Base-by-base conservation (phyloP, 78 protist genomes). In the Isochrysis galbana region DNA sequence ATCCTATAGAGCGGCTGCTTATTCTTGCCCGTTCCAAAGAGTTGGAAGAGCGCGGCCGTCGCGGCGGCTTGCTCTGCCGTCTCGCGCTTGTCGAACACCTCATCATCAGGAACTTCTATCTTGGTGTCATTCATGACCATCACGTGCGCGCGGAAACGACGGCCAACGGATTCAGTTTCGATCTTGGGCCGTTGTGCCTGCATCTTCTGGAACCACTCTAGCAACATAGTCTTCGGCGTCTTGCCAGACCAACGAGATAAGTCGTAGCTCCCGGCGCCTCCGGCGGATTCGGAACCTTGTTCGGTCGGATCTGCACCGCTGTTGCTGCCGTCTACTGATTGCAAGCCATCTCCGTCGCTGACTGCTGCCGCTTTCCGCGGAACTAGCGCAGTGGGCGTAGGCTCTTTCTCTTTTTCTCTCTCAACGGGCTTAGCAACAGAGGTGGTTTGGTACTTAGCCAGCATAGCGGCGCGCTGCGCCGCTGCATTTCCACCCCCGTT, bases 51-150 rank as follows among this genome's bases (percentile, higher is more conserved):
- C 51, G 55, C 88, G 32, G 32, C 19, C 2, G 88, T 80, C 26
- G 88, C 54, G 1, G 32, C 88, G 41, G 88, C 88, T n/a, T 80
- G 88, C 38, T 80, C 47, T 5, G 88, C 88, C 88, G 17, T 4
- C 29, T 80, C 39, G 32, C 38, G 2, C 47, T 80, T 44, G 34
- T 25, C 1, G 54, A 80, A 80, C 26, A 0, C 55, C 55, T 44
- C 47, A 0, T 3, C 88, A 3, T 14, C 55, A 7, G 54, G 55
- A 2, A 80, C 22, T 0, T 41, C 48, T 4, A 44, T 0, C 47
- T 2, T 11, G 26, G 25, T 26, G 88, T 41, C 47, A 4, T n/a
- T 54, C 22, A 1, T 38, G 17, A 80, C 36, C 39, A 5, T 25
- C 14, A 80, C 55, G 36, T 17, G 0, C 23, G 88, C 88, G 39